A percentile compares a stretch with the other conserved stretches of the same genome.
Evolutionary conservation across 202 grass and related monocot genomes (phyloP).

Genomic region (Carex arenaria): DNA sequence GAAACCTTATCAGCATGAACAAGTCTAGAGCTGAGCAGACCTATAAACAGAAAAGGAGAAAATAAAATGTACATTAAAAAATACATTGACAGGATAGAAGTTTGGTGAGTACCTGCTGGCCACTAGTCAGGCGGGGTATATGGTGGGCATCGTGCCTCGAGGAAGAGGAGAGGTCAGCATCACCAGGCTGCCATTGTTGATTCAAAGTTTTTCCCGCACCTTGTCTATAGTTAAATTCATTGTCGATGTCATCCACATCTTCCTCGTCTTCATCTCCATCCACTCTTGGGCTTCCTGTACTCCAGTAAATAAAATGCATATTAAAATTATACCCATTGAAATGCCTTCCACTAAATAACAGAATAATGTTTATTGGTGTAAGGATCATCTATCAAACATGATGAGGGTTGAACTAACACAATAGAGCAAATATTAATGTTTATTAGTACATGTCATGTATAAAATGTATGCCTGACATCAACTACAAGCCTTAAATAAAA

Average conservation of each 20-base stretch:
- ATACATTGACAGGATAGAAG: neutral
- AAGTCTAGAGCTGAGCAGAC: conserved; percentile 1
- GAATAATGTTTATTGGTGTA: neutral
- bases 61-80: neutral
- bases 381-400: neutral
- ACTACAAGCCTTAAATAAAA: neutral
- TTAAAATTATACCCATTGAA: neutral
- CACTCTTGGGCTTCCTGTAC: conserved; percentile 90
- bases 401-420: neutral
- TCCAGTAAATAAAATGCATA: conserved; percentile 4
- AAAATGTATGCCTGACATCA: neutral
- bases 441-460: neutral
- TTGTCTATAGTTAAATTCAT: conserved; percentile 78
- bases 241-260: conserved; percentile 90
- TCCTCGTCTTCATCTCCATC: conserved; percentile 96
- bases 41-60: conserved; percentile 3
- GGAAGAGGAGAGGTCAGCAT: conserved; percentile 84
- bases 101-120: conserved; percentile 59
- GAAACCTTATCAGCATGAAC: conserved; percentile 6
- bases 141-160: conserved; percentile 68
- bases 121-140: conserved; percentile 77
- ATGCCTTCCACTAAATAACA: neutral
- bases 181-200: conserved; percentile 69
- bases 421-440: neutral
- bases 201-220: conserved; percentile 54